Conservation (phyloP, 306 rosid species). For the Dalbergia cochinchinensis region DNA sequence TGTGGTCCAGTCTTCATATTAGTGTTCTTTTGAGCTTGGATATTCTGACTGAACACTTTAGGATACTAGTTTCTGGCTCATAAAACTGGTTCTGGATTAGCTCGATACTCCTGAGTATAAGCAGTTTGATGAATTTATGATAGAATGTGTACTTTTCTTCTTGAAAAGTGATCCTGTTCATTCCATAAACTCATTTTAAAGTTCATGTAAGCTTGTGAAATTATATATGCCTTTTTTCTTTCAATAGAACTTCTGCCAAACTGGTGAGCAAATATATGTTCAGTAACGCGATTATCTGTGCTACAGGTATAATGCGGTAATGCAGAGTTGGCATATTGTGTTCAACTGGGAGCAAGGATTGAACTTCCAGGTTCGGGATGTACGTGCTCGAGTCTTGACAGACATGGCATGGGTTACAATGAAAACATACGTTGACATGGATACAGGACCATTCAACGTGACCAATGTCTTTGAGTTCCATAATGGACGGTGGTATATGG, state of each 20-base stretch:
- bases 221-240: not conserved
- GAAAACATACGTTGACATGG: slow-evolving; percentile 83
- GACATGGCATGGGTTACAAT: slow-evolving; percentile 98
- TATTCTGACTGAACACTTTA: slow-evolving; percentile 29
- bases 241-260: not conserved
- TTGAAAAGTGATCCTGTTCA: slow-evolving; percentile 1
- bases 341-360: slow-evolving; percentile 92
- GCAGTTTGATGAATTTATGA: slow-evolving; percentile 30
- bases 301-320: slow-evolving; percentile 77
- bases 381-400: slow-evolving; percentile 80
- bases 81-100: slow-evolving; percentile 14
- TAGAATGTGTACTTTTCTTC: not conserved
- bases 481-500: slow-evolving; percentile 89
- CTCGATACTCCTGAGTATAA: slow-evolving; percentile 18
- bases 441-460: slow-evolving; percentile 82
- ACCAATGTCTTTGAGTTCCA: slow-evolving; percentile 85
- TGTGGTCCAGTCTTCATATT: slow-evolving; percentile 20
- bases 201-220: slow-evolving; percentile 29
- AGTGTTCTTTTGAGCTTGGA: slow-evolving; percentile 20
- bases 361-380: slow-evolving; percentile 90
- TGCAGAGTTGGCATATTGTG: slow-evolving; percentile 88
- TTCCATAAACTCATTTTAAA: not conserved
- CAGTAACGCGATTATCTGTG: slow-evolving; percentile 29
- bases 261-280: slow-evolving; percentile 7
- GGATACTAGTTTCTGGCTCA: slow-evolving; percentile 22